A percentile compares a stretch with the other conserved stretches of the same genome.
Conservation (phyloP, 2,329 filamentous ascomycete genomes). For the Nigrospora osmanthi region DNA sequence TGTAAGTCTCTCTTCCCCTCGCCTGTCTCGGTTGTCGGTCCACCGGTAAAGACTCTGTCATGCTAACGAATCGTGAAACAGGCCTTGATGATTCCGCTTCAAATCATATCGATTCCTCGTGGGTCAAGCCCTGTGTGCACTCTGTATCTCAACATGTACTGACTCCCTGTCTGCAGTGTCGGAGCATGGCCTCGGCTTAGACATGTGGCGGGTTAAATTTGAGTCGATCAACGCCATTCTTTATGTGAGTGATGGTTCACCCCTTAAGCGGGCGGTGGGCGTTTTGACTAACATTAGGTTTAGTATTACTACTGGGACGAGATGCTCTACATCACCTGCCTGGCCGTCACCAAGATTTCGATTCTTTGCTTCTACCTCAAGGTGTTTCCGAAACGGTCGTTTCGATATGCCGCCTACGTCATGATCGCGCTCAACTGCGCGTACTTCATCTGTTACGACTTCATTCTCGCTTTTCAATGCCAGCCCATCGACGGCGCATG, state of each 20-base stretch:
- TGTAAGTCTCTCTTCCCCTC: conserved; percentile 7
- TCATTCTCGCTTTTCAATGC: conserved; percentile 22
- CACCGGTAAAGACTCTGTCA: too few relatives aligned
- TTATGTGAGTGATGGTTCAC: conserved; percentile 14
- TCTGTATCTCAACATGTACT: background rate
- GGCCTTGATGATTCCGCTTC: conserved; percentile 11
- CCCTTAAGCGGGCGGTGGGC: background rate
- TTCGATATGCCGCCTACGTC: conserved; percentile 15
- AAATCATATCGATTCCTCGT: conserved; percentile 17
- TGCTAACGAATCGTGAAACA: background rate
- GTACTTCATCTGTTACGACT: conserved; percentile 16
- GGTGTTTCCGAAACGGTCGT: conserved; percentile 20
- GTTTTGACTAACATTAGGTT: background rate
- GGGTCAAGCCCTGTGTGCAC: conserved; percentile 1
- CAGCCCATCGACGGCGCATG: conserved; percentile 20
- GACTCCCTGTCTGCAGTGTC: conserved; percentile 19
- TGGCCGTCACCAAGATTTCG: conserved; percentile 24
- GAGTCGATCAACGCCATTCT: conserved; percentile 33
- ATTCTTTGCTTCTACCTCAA: conserved; percentile 28
- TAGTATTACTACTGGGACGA: conserved; percentile 21
- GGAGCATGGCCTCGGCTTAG: conserved; percentile 29
- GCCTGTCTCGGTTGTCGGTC: too few relatives aligned
- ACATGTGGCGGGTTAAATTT: conserved; percentile 34
- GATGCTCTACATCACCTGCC: conserved; percentile 18
- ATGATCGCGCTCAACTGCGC: conserved; percentile 19